phyloP scores from a whole-genome alignment of 2,329 filamentous ascomycete genomes.

The Cercospora sesami region DNA sequence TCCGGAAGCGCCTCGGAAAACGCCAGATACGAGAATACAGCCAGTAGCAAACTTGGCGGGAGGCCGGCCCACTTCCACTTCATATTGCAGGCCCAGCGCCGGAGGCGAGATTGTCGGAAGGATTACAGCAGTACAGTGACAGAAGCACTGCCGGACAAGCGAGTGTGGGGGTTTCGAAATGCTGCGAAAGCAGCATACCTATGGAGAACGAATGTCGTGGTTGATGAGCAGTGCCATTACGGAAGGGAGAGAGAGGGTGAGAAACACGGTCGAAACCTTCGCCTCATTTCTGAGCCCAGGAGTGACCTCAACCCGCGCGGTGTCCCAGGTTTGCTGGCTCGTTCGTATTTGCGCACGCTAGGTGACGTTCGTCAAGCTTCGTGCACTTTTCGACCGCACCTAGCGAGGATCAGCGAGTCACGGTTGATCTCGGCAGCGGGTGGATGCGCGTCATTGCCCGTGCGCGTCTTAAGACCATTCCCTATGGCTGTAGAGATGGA shows the following conservation, averaged over 20 bases:
- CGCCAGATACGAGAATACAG: slow-evolving; percentile 18
- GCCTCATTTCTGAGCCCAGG: not conserved
- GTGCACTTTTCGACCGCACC: not conserved
- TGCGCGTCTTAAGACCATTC: not conserved
- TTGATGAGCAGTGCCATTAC: not conserved
- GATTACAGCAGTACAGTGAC: not conserved
- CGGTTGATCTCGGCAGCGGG: not conserved
- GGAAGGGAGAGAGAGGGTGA: not conserved
- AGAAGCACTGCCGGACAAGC: not conserved
- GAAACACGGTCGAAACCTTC: slow-evolving; percentile 1
- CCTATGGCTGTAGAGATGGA: not conserved
- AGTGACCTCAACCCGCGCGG: slow-evolving; percentile 6
- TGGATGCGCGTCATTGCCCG: slow-evolving; percentile 3
- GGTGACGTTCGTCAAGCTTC: not conserved
- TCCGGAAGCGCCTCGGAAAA: not conserved
- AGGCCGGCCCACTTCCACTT: slow-evolving; percentile 20
- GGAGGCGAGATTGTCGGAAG: not conserved
- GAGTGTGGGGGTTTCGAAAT: not conserved
- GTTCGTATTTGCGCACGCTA: slow-evolving; percentile 14
- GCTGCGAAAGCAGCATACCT: slow-evolving; percentile 4
- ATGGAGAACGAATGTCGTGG: not conserved
- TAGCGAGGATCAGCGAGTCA: slow-evolving; percentile 5
- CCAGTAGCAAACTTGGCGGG: slow-evolving; percentile 22
- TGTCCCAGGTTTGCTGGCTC: slow-evolving; percentile 11
- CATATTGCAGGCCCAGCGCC: slow-evolving; percentile 7